Conservation (phyloP, 176 grass and related monocot species). For the Zea luxurians region DNA sequence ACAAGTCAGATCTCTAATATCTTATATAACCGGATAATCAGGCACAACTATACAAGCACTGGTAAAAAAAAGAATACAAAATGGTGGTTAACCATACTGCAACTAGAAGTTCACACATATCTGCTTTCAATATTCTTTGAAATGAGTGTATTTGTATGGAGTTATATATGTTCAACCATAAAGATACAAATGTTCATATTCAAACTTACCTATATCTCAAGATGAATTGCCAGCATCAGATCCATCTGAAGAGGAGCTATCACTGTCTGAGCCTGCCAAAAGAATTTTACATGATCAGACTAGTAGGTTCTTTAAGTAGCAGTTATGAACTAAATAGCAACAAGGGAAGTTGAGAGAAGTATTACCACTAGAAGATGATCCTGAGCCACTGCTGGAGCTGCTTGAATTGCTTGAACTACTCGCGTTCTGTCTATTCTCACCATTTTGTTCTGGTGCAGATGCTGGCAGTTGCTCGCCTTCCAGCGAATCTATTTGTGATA, state of each 20-base stretch:
- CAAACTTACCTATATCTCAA: constrained; percentile 47
- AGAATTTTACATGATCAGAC: constrained; percentile 23
- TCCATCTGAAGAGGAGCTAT: constrained; percentile 86
- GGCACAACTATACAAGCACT: background rate
- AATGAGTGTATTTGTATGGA: constrained; percentile 13
- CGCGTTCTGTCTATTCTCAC: constrained; percentile 48
- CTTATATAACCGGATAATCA: background rate
- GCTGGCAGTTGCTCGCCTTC: constrained; percentile 31
- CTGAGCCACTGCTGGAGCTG: constrained; percentile 90
- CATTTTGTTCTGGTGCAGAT: constrained; percentile 46
- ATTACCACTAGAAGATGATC: constrained; percentile 89
- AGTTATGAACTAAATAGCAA: constrained; percentile 5
- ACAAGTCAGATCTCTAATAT: constrained; percentile 7
- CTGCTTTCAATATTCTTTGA: constrained; percentile 3
- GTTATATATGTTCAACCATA: background rate
- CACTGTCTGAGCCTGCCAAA: constrained; percentile 81
- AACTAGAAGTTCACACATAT: background rate
- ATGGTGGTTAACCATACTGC: background rate
- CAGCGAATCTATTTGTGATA: background rate
- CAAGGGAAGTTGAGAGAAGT: background rate
- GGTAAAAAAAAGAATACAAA: background rate
- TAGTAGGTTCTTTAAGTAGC: background rate
- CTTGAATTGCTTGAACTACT: constrained; percentile 81
- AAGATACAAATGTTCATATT: background rate
- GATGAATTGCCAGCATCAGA: constrained; percentile 57